These are phyloP conservation scores for Hygrocybe punicea DNA, from an alignment of 768 basidiomycete genomes.

Conservation along the genomic window DNA sequence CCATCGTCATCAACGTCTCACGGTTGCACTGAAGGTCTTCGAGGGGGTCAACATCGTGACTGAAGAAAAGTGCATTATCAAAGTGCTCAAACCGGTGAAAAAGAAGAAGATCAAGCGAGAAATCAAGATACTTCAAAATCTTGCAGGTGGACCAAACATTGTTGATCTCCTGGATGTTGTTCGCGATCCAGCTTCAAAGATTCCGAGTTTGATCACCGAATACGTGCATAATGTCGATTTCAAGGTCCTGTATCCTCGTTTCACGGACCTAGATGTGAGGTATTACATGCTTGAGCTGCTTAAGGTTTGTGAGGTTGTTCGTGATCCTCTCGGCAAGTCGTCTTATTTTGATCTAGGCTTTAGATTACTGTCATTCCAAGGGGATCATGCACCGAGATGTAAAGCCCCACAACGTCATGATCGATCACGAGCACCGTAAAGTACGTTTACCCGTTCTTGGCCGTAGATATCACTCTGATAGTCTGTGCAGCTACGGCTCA, in stretches of 20 bases:
- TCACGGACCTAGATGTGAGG: slow-evolving; percentile 92
- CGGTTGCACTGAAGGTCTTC: slow-evolving; percentile 62
- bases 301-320: slow-evolving; percentile 53
- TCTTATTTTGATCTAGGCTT: slow-evolving; percentile 52
- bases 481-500: slow-evolving; percentile 72
- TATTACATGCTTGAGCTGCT: slow-evolving; percentile 96
- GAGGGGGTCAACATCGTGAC: slow-evolving; percentile 89
- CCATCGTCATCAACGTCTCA: slow-evolving; percentile 9
- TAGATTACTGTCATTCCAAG: slow-evolving; percentile 97
- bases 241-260: slow-evolving; percentile 92
- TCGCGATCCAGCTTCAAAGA: slow-evolving; percentile 92
- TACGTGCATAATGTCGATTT: slow-evolving; percentile 98
- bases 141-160: slow-evolving; percentile 94
- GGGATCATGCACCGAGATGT: slow-evolving; percentile 99
- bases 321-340: neutral
- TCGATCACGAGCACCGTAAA: slow-evolving; percentile 95
- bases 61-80: slow-evolving; percentile 96
- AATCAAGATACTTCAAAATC: slow-evolving; percentile 96
- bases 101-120: slow-evolving; percentile 99
- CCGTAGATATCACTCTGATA: slow-evolving; percentile 4
- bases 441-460: slow-evolving; percentile 44
- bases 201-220: slow-evolving; percentile 95
- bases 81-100: slow-evolving; percentile 98
- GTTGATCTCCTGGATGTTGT: slow-evolving; percentile 93
- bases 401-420: slow-evolving; percentile 99